phyloP scores from a whole-genome alignment of 2,329 filamentous ascomycete species.

The Exophiala aquamarina region DNA sequence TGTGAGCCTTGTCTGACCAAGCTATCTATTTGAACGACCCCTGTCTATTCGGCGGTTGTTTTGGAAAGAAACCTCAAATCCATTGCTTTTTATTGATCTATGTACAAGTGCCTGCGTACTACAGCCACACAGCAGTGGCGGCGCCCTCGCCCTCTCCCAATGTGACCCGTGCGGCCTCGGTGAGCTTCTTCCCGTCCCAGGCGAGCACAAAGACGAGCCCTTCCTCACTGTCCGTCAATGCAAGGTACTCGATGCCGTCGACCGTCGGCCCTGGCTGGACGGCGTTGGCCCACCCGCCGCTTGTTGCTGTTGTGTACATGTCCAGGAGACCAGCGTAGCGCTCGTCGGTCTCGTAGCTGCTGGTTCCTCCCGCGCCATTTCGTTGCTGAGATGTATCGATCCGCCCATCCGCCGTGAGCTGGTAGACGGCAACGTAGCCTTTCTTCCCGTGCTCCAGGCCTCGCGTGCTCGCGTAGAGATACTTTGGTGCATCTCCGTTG shows the following conservation, averaged over 20 bases:
- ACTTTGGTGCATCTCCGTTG: constrained; percentile 17
- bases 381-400: constrained; percentile 9
- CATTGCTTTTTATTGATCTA: no score
- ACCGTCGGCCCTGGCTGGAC: constrained; percentile 29
- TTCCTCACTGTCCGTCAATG: constrained; percentile 29
- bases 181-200: constrained; percentile 26
- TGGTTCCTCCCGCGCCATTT: no score
- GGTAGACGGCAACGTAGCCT: constrained; percentile 28
- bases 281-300: constrained; percentile 30
- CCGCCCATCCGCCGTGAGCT: constrained; percentile 16
- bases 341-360: not conserved
- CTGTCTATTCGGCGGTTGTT: no score
- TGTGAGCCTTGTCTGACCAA: no score
- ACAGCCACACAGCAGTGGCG: constrained; percentile 30
- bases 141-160: constrained; percentile 24
- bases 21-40: no score
- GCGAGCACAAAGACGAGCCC: constrained; percentile 27
- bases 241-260: constrained; percentile 32
- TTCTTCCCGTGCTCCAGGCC: constrained; percentile 21
- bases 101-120: not conserved
- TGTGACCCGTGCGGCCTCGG: constrained; percentile 23
- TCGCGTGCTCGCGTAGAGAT: constrained; percentile 27
- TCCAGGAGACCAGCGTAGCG: constrained; percentile 20
- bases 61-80: no score
- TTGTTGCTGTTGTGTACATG: constrained; percentile 28